Conservation (phyloP, 495 filamentous ascomycete genomes). For the Neurospora tetraspora region DNA sequence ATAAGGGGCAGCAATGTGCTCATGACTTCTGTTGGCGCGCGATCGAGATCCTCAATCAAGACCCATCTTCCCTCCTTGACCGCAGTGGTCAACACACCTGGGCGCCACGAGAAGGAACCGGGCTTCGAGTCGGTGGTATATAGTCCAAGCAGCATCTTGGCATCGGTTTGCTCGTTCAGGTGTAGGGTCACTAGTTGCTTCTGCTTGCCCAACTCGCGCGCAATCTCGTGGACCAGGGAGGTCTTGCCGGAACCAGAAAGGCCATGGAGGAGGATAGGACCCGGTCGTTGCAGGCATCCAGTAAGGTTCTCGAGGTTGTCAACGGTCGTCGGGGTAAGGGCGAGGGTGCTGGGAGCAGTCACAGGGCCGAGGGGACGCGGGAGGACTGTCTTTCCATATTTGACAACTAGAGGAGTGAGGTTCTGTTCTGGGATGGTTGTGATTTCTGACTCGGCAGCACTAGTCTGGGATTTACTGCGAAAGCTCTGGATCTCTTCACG, state of each 20-base stretch:
- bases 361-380: constrained; percentile 50
- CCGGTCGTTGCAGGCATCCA: constrained; percentile 47
- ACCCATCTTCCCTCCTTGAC: constrained; percentile 93
- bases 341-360: constrained; percentile 42
- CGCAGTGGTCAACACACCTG: constrained; percentile 90
- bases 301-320: constrained; percentile 62
- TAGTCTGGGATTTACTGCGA: constrained; percentile 28
- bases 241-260: constrained; percentile 87
- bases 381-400: constrained; percentile 53
- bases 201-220: constrained; percentile 61
- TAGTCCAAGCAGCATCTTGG: constrained; percentile 86
- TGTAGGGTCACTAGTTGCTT: constrained; percentile 80
- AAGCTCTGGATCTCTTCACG: constrained; percentile 29
- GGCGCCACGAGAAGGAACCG: constrained; percentile 82
- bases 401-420: constrained; percentile 33
- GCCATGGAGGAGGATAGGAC: constrained; percentile 73
- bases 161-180: constrained; percentile 94
- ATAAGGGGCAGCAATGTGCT: constrained; percentile 84
- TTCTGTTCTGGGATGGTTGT: constrained; percentile 17
- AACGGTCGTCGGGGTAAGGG: constrained; percentile 61
- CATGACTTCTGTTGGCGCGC: constrained; percentile 90
- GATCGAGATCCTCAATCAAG: constrained; percentile 90
- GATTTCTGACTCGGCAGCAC: background rate
- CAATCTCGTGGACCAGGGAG: constrained; percentile 70
- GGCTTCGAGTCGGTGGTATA: constrained; percentile 79